Evolutionary conservation across 2,329 filamentous ascomycete species (phyloP).

Genomic region (Pleomassaria siparia): DNA sequence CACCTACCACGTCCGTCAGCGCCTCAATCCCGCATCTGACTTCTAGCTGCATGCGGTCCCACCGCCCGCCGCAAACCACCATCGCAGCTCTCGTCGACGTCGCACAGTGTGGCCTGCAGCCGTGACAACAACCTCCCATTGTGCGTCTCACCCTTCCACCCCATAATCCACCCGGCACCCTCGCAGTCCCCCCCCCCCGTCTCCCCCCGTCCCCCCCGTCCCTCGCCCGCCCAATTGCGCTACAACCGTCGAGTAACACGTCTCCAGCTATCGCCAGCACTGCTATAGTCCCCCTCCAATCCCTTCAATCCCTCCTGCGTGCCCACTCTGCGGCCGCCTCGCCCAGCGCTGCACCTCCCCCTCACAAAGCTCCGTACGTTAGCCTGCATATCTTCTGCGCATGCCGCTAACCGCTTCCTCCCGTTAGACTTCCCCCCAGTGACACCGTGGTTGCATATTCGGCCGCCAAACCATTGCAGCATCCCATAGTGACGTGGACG

Average conservation of each 20-base stretch:
- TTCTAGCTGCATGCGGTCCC: constrained; percentile 14
- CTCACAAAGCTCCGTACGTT: constrained; percentile 21
- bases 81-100: constrained; percentile 10
- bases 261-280: constrained; percentile 3
- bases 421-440: constrained; percentile 28
- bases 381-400: constrained; percentile 25
- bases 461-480: constrained; percentile 35
- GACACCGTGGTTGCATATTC: constrained; percentile 39
- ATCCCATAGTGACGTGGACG: constrained; percentile 42
- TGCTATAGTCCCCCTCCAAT: background rate
- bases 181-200: background rate
- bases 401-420: constrained; percentile 37
- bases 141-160: constrained; percentile 10
- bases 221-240: constrained; percentile 5
- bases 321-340: constrained; percentile 7
- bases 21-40: constrained; percentile 2
- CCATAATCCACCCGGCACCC: constrained; percentile 8
- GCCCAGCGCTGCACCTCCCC: constrained; percentile 9
- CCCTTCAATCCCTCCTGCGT: constrained; percentile 19
- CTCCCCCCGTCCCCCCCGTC: background rate
- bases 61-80: constrained; percentile 9
- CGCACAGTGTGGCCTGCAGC: constrained; percentile 14
- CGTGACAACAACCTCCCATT: constrained; percentile 9
- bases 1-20: background rate
- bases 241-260: constrained; percentile 15